These are phyloP conservation scores for Coriaria nepalensis DNA, from an alignment of 306 rosid genomes.

Conservation along the genomic window DNA sequence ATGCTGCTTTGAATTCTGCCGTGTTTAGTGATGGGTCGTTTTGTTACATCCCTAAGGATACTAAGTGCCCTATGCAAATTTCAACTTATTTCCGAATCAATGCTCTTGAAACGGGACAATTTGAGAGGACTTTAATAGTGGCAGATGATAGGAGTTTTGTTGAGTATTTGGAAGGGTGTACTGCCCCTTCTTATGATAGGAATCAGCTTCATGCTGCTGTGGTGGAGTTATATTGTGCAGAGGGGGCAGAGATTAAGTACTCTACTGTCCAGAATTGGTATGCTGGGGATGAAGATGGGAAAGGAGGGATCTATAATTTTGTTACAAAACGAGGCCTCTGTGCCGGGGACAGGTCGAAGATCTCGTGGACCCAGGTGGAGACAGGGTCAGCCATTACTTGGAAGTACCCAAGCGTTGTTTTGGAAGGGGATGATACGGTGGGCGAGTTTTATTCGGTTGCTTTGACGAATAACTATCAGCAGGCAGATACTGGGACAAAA, in stretches of 20 bases:
- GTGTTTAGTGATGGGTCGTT: slow-evolving; percentile 89
- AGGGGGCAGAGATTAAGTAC: slow-evolving; percentile 76
- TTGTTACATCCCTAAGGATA: slow-evolving; percentile 65
- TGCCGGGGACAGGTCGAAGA: slow-evolving; percentile 56
- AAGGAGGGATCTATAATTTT: slow-evolving; percentile 68
- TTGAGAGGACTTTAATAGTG: slow-evolving; percentile 85
- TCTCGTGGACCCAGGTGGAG: slow-evolving; percentile 94
- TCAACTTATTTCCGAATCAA: slow-evolving; percentile 79
- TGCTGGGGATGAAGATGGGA: slow-evolving; percentile 80
- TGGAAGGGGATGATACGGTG: slow-evolving; percentile 84
- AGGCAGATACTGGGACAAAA: slow-evolving; percentile 89
- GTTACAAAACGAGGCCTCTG: slow-evolving; percentile 88
- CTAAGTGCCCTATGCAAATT: slow-evolving; percentile 85
- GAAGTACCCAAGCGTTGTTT: slow-evolving; percentile 87
- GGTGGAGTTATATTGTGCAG: slow-evolving; percentile 66
- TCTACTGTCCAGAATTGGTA: slow-evolving; percentile 97
- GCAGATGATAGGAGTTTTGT: slow-evolving; percentile 82
- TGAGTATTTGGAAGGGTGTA: slow-evolving; percentile 91
- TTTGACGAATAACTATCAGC: slow-evolving; percentile 78
- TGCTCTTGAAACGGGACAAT: slow-evolving; percentile 78
- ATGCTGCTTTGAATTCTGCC: slow-evolving; percentile 68
- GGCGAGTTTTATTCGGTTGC: slow-evolving; percentile 94
- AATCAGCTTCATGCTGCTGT: slow-evolving; percentile 96
- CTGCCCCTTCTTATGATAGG: slow-evolving; percentile 80
- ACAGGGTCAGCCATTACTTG: slow-evolving; percentile 90